Conservation (phyloP, 345 rosid genomes). For the Mangifera indica region DNA sequence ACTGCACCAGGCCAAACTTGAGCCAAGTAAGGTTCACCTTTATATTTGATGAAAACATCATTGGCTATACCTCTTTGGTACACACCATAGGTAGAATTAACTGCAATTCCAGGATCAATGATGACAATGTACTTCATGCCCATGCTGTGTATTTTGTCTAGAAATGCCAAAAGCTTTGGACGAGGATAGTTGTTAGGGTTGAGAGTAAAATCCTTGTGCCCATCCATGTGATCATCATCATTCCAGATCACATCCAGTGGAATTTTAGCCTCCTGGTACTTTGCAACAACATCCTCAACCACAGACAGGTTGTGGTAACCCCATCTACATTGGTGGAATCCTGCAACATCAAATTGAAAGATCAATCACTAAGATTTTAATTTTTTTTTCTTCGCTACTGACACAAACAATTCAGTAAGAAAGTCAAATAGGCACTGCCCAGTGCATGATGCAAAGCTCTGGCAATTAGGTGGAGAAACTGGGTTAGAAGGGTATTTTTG, state of each 20-base stretch:
- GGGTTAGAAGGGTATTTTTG: neutral
- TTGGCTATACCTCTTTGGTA: conserved; percentile 75
- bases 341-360: conserved; percentile 35
- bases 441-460: neutral
- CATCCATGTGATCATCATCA: conserved; percentile 98
- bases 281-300: conserved; percentile 89
- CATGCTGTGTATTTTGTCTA: conserved; percentile 68
- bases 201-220: conserved; percentile 89
- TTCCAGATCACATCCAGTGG: conserved; percentile 97
- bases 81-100: conserved; percentile 73
- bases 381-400: neutral
- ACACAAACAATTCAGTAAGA: neutral
- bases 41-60: conserved; percentile 88
- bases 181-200: conserved; percentile 66
- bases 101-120: conserved; percentile 75
- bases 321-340: conserved; percentile 99
- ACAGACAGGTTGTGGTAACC: conserved; percentile 94
- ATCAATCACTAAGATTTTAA: neutral
- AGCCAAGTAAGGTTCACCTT: conserved; percentile 79
- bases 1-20: conserved; percentile 99
- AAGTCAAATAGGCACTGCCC: neutral
- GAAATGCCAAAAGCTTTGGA: conserved; percentile 72
- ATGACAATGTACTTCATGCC: conserved; percentile 96
- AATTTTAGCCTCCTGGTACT: conserved; percentile 74
- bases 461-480: neutral